Evolutionary conservation across 75 land plant species (phyloP).

Genomic region (Azolla pinnata): DNA sequence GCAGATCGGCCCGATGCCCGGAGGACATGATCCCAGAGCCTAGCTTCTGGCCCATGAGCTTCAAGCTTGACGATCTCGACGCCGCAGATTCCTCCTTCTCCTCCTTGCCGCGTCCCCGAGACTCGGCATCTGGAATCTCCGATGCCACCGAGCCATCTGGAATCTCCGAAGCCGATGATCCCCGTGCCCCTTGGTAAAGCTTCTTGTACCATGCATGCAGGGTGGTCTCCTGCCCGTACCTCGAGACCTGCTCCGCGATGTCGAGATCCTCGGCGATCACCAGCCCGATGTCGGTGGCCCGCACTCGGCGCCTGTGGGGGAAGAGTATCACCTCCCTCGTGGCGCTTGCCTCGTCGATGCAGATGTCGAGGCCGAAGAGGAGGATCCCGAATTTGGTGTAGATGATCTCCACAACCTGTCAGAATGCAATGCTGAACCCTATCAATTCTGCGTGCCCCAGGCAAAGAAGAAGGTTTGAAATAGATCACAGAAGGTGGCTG

Average conservation of each 20-base stretch:
- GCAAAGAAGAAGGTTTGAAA: no score
- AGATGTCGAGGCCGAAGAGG: constrained; percentile 38
- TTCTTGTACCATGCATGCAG: no score
- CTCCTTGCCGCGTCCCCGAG: constrained; percentile 2
- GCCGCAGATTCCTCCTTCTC: no score
- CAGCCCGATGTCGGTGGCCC: constrained; percentile 22
- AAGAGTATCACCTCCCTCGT: constrained; percentile 7
- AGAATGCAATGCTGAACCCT: no score
- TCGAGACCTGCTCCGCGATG: constrained; percentile 19
- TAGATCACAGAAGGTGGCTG: no score
- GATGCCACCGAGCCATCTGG: neutral
- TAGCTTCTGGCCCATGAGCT: no score
- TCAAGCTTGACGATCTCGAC: no score
- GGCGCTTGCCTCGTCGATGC: constrained; percentile 8
- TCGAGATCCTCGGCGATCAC: constrained; percentile 27
- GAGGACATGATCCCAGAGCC: no score
- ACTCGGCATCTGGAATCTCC: neutral
- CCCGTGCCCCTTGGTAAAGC: no score
- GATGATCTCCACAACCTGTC: constrained; percentile 31
- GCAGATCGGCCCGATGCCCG: no score
- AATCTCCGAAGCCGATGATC: no score
- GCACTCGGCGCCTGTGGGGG: constrained; percentile 26
- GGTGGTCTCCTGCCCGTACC: neutral
- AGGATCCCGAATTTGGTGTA: constrained; percentile 20
- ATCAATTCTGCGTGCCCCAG: no score